These are phyloP conservation scores for Eremochloa ophiuroides DNA, from an alignment of 176 grass and related monocot species.

Conservation along the genomic window DNA sequence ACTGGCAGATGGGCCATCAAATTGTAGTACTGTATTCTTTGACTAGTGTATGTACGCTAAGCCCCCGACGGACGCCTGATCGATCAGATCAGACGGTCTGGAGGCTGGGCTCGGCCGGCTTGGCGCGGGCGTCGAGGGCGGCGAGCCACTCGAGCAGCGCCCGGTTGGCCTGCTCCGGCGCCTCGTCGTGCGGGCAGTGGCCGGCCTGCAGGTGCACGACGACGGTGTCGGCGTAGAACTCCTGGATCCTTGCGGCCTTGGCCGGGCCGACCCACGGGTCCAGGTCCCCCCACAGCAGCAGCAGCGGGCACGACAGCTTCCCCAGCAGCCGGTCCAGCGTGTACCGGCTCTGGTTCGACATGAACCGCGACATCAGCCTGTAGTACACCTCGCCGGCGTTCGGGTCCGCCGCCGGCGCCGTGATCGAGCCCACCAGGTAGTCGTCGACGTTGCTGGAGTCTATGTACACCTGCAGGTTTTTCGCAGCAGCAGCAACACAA, in stretches of 20 bases:
- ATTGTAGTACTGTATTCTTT: background rate
- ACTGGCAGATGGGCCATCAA: background rate
- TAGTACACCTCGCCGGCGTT: constrained; percentile 95
- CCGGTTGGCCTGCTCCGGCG: constrained; percentile 69
- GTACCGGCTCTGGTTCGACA: constrained; percentile 91
- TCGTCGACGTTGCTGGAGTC: constrained; percentile 73
- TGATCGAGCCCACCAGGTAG: constrained; percentile 85
- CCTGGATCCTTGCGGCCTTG: constrained; percentile 67
- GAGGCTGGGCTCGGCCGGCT: constrained; percentile 26
- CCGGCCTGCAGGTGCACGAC: constrained; percentile 83
- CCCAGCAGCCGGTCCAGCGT: constrained; percentile 69
- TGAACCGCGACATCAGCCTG: constrained; percentile 84
- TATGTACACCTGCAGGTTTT: constrained; percentile 61
- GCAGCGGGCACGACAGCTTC: constrained; percentile 73
- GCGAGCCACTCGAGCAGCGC: constrained; percentile 81
- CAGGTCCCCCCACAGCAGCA: constrained; percentile 88
- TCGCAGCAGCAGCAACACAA: too few species aligned
- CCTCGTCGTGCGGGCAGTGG: constrained; percentile 93
- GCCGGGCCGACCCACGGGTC: constrained; percentile 86
- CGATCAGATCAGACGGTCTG: constrained; percentile 43
- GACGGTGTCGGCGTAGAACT: constrained; percentile 71
- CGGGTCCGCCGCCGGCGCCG: constrained; percentile 65
- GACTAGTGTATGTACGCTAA: background rate
- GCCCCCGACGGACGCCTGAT: background rate
- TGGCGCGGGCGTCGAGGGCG: constrained; percentile 29